Evolutionary conservation across 495 filamentous ascomycete species (phyloP).

Genomic region (Hypoxylon subgilvum): DNA sequence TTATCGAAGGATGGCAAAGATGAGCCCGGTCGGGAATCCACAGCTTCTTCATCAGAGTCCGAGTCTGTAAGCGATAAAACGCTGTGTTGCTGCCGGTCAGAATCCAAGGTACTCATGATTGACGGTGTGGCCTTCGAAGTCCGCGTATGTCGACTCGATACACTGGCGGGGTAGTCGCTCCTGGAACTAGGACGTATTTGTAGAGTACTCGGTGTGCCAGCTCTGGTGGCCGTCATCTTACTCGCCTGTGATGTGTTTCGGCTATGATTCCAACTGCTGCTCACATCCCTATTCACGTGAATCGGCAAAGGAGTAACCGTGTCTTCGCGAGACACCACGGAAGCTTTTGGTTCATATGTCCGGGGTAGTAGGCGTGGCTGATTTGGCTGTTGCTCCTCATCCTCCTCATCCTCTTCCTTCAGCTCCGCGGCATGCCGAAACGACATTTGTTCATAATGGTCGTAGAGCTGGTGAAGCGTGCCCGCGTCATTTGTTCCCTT

Average conservation of each 20-base stretch:
- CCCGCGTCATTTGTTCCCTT: constrained; percentile 41
- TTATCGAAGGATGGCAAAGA: constrained; percentile 31
- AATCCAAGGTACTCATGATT: constrained; percentile 49
- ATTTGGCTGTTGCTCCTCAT: constrained; percentile 7
- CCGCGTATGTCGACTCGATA: constrained; percentile 57
- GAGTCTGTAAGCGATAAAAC: constrained; percentile 58
- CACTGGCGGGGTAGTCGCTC: constrained; percentile 49
- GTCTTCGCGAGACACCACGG: constrained; percentile 33
- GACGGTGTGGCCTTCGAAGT: constrained; percentile 57
- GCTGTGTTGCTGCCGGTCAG: constrained; percentile 55
- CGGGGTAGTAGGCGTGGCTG: constrained; percentile 14
- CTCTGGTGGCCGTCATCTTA: constrained; percentile 29
- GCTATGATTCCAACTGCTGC: constrained; percentile 32
- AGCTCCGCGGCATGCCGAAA: constrained; percentile 45
- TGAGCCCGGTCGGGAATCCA: constrained; percentile 33
- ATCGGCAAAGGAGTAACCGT: constrained; percentile 30
- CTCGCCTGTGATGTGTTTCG: constrained; percentile 40
- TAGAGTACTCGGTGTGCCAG: constrained; percentile 33
- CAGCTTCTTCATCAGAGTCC: constrained; percentile 54
- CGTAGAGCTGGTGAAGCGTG: constrained; percentile 53
- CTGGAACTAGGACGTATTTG: constrained; percentile 36
- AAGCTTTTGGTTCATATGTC: constrained; percentile 18
- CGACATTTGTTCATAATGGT: constrained; percentile 60
- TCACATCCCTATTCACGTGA: constrained; percentile 14
- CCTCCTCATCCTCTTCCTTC: constrained; percentile 41